Conservation (phyloP, 2,329 filamentous ascomycete genomes). For the Blastomyces parvus region DNA sequence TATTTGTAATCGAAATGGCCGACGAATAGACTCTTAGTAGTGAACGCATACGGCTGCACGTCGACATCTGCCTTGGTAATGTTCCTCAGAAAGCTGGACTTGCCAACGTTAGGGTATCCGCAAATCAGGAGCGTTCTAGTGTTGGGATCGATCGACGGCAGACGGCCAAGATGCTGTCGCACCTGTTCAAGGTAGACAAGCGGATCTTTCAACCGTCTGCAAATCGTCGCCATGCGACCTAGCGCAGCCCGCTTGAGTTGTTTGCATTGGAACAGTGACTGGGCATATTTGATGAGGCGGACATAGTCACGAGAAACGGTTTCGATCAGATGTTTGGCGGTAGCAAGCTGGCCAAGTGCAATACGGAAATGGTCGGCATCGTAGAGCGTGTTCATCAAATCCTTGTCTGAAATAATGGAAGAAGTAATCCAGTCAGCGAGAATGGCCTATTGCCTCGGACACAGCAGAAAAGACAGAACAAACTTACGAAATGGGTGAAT, state of each 20-base stretch:
- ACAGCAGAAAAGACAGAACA: constrained; percentile 16
- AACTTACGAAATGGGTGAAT: constrained; percentile 83
- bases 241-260: constrained; percentile 93
- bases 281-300: constrained; percentile 88
- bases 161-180: constrained; percentile 90
- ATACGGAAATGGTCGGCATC: constrained; percentile 98
- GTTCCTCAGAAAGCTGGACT: constrained; percentile 88
- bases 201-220: constrained; percentile 88
- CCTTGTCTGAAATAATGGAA: constrained; percentile 46
- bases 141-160: constrained; percentile 97
- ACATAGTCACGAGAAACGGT: constrained; percentile 95
- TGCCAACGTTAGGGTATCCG: constrained; percentile 95
- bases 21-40: constrained; percentile 93
- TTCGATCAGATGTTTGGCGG: constrained; percentile 92
- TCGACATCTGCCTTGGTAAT: constrained; percentile 93
- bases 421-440: constrained; percentile 10
- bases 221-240: constrained; percentile 96
- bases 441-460: constrained; percentile 6
- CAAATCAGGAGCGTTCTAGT: constrained; percentile 93
- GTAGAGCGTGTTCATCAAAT: constrained; percentile 94
- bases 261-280: constrained; percentile 97
- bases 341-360: constrained; percentile 88
- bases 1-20: constrained; percentile 98
- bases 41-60: constrained; percentile 96
- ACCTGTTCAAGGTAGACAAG: constrained; percentile 94